Conservation (phyloP, 768 basidiomycete species). For the Trametes punicea region DNA sequence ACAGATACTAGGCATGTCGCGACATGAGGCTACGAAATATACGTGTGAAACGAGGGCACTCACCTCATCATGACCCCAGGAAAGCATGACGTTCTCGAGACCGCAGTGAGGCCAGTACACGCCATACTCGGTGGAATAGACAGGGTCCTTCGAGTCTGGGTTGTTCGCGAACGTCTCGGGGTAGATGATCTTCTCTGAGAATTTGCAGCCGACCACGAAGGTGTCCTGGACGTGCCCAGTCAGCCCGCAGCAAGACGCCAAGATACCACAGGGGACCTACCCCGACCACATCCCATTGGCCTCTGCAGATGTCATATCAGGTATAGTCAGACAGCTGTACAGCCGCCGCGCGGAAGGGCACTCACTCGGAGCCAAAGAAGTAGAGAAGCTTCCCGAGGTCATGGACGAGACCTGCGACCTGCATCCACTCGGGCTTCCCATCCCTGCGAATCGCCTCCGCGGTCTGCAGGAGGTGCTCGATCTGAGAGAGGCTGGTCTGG, state of each 20-base stretch:
- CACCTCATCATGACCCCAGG: conserved; percentile 92
- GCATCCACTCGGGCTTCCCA: conserved; percentile 92
- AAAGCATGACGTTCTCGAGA: conserved; percentile 83
- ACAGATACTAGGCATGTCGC: conserved; percentile 58
- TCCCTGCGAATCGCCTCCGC: conserved; percentile 87
- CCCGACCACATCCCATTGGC: conserved; percentile 95
- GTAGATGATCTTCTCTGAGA: conserved; percentile 81
- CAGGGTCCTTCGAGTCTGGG: conserved; percentile 59
- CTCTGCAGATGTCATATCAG: conserved; percentile 31
- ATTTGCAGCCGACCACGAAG: conserved; percentile 81
- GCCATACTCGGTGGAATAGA: conserved; percentile 70
- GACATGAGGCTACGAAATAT: not conserved
- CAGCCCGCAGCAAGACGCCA: not conserved
- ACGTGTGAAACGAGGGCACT: conserved; percentile 21
- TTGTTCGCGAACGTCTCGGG: conserved; percentile 74
- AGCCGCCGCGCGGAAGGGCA: not conserved
- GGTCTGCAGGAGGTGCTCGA: conserved; percentile 87
- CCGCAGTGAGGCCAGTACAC: conserved; percentile 79
- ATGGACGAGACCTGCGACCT: conserved; percentile 81
- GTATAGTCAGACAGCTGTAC: conserved; percentile 5
- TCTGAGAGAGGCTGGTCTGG: conserved; percentile 76
- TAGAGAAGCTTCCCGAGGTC: conserved; percentile 87
- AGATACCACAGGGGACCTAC: conserved; percentile 37
- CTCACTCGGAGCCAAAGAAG: conserved; percentile 70
- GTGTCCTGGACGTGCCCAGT: conserved; percentile 45